Conservation (phyloP, 1,284 basidiomycete genomes). For the Trametes polyzona region DNA sequence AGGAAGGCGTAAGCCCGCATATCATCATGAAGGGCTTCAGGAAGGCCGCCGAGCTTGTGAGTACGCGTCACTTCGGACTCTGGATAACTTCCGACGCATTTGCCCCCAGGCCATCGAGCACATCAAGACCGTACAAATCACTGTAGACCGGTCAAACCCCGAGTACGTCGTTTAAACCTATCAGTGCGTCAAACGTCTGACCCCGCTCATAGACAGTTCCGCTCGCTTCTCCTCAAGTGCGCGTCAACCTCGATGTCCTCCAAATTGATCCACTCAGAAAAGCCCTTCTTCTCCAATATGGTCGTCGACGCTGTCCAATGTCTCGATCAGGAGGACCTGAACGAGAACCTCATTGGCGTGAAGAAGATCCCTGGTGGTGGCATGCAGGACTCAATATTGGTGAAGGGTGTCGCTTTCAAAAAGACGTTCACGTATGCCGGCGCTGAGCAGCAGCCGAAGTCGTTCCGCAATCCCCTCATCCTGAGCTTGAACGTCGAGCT, state of each 20-base stretch:
- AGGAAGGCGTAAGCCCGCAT: conserved; percentile 97
- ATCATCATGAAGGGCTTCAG: conserved; percentile 98
- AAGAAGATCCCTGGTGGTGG: conserved; percentile 99
- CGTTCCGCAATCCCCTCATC: conserved; percentile 88
- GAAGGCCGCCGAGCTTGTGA: conserved; percentile 85
- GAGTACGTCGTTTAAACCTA: conserved; percentile 57
- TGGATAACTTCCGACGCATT: conserved; percentile 21
- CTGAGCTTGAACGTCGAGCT: conserved; percentile 98
- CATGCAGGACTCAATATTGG: conserved; percentile 93
- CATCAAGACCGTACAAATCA: conserved; percentile 90
- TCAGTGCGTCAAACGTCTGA: not conserved
- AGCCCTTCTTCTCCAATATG: conserved; percentile 99
- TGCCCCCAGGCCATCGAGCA: conserved; percentile 75
- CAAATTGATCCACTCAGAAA: conserved; percentile 98
- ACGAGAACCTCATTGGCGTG: conserved; percentile 96
- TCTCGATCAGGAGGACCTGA: conserved; percentile 92
- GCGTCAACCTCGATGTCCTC: conserved; percentile 99
- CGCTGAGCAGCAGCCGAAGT: conserved; percentile 98
- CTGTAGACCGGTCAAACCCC: conserved; percentile 89
- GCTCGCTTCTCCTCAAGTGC: conserved; percentile 92
- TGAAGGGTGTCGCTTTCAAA: conserved; percentile 96
- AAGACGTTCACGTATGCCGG: conserved; percentile 99
- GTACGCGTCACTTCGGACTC: conserved; percentile 32
- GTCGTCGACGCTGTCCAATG: conserved; percentile 96
- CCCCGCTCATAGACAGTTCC: conserved; percentile 74